A percentile compares a stretch with the other conserved stretches of the same genome.
These are phyloP conservation scores for Raddia guianensis DNA, from an alignment of 176 grass and related monocot species.

Conservation along the genomic window DNA sequence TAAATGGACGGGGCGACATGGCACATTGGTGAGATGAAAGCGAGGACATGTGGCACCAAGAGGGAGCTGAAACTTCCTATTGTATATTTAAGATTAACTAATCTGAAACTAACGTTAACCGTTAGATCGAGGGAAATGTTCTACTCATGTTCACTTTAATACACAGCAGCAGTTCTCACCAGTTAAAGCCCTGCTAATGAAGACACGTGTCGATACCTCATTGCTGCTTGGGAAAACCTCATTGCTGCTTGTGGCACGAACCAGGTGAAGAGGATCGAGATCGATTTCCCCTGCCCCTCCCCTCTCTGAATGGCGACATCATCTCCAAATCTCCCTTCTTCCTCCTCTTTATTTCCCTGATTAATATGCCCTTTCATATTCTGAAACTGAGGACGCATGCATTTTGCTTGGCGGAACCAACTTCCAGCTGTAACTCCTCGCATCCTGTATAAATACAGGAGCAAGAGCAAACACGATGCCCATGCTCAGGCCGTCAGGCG, in stretches of 20 bases:
- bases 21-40: too few species aligned
- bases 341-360: conserved; percentile 43
- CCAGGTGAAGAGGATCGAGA: conserved; percentile 18
- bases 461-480: neutral
- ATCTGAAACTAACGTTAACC: neutral
- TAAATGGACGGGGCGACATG: too few species aligned
- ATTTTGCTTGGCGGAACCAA: neutral
- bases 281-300: conserved; percentile 41
- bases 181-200: neutral
- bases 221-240: too few species aligned
- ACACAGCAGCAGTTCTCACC: neutral
- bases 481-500: neutral
- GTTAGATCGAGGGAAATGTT: neutral
- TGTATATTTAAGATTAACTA: too few species aligned
- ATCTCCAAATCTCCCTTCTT: conserved; percentile 34
- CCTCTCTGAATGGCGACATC: conserved; percentile 56
- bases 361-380: too few species aligned
- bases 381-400: neutral
- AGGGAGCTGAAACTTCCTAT: too few species aligned
- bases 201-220: neutral
- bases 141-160: neutral
- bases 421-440: neutral
- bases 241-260: neutral
- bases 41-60: too few species aligned
- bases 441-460: conserved; percentile 37